Conservation (phyloP, 2,329 filamentous ascomycete genomes). For the Fusarium marasasianum region DNA sequence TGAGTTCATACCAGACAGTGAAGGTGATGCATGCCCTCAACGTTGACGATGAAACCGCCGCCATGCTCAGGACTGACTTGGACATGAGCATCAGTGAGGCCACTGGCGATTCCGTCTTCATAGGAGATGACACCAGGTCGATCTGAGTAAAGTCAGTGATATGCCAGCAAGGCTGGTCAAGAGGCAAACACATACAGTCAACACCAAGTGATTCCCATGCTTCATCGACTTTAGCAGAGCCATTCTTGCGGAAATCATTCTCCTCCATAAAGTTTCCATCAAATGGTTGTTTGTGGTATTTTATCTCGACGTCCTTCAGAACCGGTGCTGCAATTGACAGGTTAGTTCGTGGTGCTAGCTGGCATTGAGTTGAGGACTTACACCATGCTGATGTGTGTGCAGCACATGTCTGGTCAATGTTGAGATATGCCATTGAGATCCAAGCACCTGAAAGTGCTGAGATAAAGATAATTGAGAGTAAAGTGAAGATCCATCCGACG, state of each 20-base stretch:
- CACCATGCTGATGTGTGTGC: constrained; percentile 51
- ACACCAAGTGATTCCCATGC: constrained; percentile 60
- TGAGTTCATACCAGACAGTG: constrained; percentile 61
- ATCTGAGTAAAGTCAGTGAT: constrained; percentile 45
- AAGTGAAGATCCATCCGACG: constrained; percentile 9
- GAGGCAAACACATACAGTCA: constrained; percentile 53
- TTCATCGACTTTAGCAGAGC: constrained; percentile 62
- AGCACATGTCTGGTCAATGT: constrained; percentile 38
- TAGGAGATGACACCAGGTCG: constrained; percentile 59
- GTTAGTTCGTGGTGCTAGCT: background rate
- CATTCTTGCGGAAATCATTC: constrained; percentile 61
- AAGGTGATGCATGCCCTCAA: constrained; percentile 65
- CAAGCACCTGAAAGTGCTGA: constrained; percentile 34
- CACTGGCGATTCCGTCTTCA: constrained; percentile 59
- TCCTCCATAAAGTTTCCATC: constrained; percentile 67
- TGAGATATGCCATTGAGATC: constrained; percentile 32
- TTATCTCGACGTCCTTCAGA: constrained; percentile 46
- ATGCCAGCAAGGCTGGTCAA: fast-evolving
- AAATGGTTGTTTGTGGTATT: constrained; percentile 53
- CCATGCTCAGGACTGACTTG: constrained; percentile 64
- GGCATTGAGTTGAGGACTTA: constrained; percentile 34
- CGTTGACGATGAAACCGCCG: constrained; percentile 66
- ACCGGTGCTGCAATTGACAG: constrained; percentile 43
- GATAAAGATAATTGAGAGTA: constrained; percentile 15
- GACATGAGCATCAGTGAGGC: constrained; percentile 64